Base-by-base conservation (phyloP, 2,329 filamentous ascomycete species). In the Nothophaeocryptopus gaeumannii region DNA sequence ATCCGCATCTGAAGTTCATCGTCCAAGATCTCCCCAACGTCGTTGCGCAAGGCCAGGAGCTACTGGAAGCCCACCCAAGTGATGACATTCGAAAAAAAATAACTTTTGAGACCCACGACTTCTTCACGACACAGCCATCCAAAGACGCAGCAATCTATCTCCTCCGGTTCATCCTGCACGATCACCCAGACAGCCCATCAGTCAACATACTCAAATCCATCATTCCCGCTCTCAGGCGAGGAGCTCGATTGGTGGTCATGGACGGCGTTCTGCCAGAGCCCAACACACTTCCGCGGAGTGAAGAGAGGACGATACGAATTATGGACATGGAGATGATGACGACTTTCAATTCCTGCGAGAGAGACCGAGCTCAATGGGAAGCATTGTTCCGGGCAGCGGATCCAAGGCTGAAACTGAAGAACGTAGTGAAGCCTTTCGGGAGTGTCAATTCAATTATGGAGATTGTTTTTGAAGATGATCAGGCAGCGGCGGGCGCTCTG, bases 141-240 rank as follows among this genome's bases (percentile, higher is more conserved):
- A 45, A 52, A 8, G 56, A 53, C 36, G 65, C 67, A 8, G 62
- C 65, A 37, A 50, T 67, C 7, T 58, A 58, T 32, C 45, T 58
- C 16, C 34, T 59, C 10, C 45, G 47, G 5, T 45, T 39, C 33
- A 54, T 59, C 39, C 30, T 59, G 8, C 53, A 58, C n/a, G 43
- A 59, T 43, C 59, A 56, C 54, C 54, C 61, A 7, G 59, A 63
- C 44, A 26, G 45, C 1, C 38, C 53, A 3, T 45, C 47, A 10
- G 29, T 58, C 11, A 50, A 51, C 13, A 61, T 63, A 32, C 46
- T 63, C 12, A 20, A 37, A 5, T 38, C 50, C 14, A 42, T 63
- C 2, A 40, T 53, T 13, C 45, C 51, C 3, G 53, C 55, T 15
- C 30, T 63, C 45, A 49, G 56, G 38, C 37, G 45, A 15, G 55